Evolutionary conservation across 106 monocot species (phyloP), one percentile per base, ranked within the genome.

Genomic region (Iris macrosiphon): DNA sequence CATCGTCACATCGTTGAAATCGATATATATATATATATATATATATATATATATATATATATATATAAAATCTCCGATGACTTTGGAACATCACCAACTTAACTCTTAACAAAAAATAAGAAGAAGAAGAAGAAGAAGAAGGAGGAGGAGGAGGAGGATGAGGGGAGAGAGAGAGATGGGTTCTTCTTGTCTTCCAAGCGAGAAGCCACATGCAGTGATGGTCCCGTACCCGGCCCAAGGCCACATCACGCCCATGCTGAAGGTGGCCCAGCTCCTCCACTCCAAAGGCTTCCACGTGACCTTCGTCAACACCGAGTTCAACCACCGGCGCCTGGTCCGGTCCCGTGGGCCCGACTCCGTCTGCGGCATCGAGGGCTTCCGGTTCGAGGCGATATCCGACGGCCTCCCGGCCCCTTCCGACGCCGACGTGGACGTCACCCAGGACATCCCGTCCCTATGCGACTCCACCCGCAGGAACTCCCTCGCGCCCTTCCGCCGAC

Each of bases 371-470:
- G 35, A 49, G 4, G 39, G 16, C 51, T 54, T 53, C 49, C 25
- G 50, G 31, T 64, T 64, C 63, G 40, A 23, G 21, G n/a, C 52
- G 4, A 64, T 64, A 23, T 41, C 51, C 28, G 64, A 64, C 30
- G 64, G 64, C n/a, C 37, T 64, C 13, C 62, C 62, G 12, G n/a
- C n/a, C n/a, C 31, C 12, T 6, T 52, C 53, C 5, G 63, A 64
- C 25, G 67, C 53, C 5, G 63, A 64, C 25, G 67, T 31, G 9
- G 67, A 67, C 11, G 21, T 43, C 2, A 67, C 67, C 4, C 67
- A 67, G 45, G 35, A 48, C 48, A 20, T 67, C 33, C 67, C 57
- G 2, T 42, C 18, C 2, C 37, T 67, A 16, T 39, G 49, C 29
- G 67, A 47, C 14, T 57, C 58, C 19, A 57, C 30, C 30, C n/a